Evolutionary conservation across 108 stramenopile species (phyloP), one percentile per base, ranked within the genome.

Genomic region (Cyclotella atomus): DNA sequence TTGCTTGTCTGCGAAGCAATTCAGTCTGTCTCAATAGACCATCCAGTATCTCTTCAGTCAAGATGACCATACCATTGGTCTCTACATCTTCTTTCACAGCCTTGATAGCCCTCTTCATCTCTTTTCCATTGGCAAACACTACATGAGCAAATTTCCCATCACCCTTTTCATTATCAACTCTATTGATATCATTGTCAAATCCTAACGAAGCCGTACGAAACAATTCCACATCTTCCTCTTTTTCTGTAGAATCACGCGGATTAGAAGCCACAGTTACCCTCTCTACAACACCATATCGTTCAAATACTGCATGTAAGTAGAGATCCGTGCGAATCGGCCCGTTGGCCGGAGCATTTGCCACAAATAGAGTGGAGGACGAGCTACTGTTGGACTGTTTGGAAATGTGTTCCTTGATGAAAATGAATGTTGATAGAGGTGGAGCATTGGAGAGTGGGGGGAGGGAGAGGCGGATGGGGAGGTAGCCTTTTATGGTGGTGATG

Each of bases 141-240:
- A 92, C 87, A 79, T 95, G 94, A 8, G 94, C 94, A 83, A 86
- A 95, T 61, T 71, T 80, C 8, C 83, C 83, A 59, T 84, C 70
- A 5, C 74, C 75, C 53, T 30, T 54, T 32, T 84, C 71, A 78
- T 73, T 77, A 74, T 75, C 14, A 55, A 16, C 60, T 73, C 43
- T 64, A 54, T 43, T 76, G 47, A 15, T 53, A 30, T 44, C 70
- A 64, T 34, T n/a, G n/a, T n/a, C n/a, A n/a, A n/a, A n/a, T n/a
- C n/a, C n/a, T 12, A 71, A 72, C 41, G 71, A 68, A 33, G 52
- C 68, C 30, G 73, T 62, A 21, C 82, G 65, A 73, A 75, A 74
- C n/a, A 62, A 64, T 25, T 81, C 65, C 23, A 53, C 38, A n/a
- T 23, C 68, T 8, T 24, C 25, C 24, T 21, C 7, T 28, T 43